These are phyloP conservation scores for Massarina eburnea DNA, from an alignment of 2,329 filamentous ascomycete genomes.

Conservation along the genomic window DNA sequence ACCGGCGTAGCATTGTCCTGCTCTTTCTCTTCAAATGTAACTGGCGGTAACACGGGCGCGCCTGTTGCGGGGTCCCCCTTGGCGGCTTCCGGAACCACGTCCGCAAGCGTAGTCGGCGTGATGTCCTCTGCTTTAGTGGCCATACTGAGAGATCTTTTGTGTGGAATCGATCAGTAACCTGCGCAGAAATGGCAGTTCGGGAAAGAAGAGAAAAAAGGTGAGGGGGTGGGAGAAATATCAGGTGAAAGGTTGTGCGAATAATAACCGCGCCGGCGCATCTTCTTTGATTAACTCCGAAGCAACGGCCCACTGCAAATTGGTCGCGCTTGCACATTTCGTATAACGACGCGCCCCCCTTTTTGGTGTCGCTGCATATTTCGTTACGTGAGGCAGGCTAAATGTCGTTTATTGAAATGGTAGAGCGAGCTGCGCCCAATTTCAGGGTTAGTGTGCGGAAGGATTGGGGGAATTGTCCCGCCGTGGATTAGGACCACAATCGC, in stretches of 20 bases:
- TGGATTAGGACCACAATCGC: too few species aligned
- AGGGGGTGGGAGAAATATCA: not conserved
- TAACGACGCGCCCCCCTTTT: not conserved
- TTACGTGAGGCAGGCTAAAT: too few species aligned
- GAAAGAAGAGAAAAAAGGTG: not conserved
- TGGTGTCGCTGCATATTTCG: too few species aligned
- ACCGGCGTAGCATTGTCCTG: not conserved
- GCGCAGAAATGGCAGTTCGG: not conserved
- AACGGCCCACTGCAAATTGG: not conserved
- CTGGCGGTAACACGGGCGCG: not conserved
- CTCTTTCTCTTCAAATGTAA: slow-evolving; percentile 13
- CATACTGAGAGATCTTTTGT: slow-evolving; percentile 14
- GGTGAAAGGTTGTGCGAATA: not conserved
- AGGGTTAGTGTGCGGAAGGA: too few species aligned
- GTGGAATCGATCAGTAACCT: not conserved
- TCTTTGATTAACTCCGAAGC: slow-evolving; percentile 6
- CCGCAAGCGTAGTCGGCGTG: slow-evolving; percentile 11
- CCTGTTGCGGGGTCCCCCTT: slow-evolving; percentile 20
- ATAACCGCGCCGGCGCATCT: not conserved
- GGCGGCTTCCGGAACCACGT: slow-evolving; percentile 11
- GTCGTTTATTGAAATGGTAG: too few species aligned
- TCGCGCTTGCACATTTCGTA: not conserved
- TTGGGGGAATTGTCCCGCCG: too few species aligned
- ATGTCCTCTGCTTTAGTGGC: slow-evolving; percentile 19
- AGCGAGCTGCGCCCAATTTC: too few species aligned